Conservation (phyloP, 441 rosid genomes). For the Kokia cookei region DNA sequence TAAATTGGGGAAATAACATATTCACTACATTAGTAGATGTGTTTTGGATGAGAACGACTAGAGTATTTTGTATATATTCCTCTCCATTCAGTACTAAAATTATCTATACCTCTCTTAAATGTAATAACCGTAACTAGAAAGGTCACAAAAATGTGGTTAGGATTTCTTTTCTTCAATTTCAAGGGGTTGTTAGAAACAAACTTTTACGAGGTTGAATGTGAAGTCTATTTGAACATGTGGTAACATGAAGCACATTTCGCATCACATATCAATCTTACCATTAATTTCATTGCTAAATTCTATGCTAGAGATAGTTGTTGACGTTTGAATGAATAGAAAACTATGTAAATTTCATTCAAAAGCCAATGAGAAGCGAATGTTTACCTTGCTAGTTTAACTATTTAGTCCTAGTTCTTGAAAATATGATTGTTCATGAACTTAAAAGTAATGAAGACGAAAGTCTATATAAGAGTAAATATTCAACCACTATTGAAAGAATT, state of each 20-base stretch:
- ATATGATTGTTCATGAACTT: too few species aligned
- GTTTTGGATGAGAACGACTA: not conserved
- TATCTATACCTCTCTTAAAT: too few species aligned
- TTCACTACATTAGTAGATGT: not conserved
- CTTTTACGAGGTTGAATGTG: not conserved
- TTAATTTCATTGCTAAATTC: not conserved
- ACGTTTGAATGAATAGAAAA: too few species aligned
- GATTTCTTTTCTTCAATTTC: not conserved
- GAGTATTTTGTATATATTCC: not conserved
- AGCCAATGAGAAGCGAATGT: too few species aligned
- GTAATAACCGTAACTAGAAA: not conserved
- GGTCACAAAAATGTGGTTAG: not conserved
- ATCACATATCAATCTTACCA: not conserved
- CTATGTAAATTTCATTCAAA: too few species aligned
- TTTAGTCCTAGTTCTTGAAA: too few species aligned
- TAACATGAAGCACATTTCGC: not conserved
- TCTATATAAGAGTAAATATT: too few species aligned
- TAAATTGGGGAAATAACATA: not conserved
- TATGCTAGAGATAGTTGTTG: not conserved
- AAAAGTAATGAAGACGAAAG: too few species aligned
- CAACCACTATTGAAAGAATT: too few species aligned
- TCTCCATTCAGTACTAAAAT: not conserved
- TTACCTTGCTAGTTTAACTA: too few species aligned
- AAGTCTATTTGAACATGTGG: not conserved
- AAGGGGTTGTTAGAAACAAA: not conserved